phyloP scores from a whole-genome alignment of 2,329 filamentous ascomycete genomes.

The Rhexocercosporidium sp. region DNA sequence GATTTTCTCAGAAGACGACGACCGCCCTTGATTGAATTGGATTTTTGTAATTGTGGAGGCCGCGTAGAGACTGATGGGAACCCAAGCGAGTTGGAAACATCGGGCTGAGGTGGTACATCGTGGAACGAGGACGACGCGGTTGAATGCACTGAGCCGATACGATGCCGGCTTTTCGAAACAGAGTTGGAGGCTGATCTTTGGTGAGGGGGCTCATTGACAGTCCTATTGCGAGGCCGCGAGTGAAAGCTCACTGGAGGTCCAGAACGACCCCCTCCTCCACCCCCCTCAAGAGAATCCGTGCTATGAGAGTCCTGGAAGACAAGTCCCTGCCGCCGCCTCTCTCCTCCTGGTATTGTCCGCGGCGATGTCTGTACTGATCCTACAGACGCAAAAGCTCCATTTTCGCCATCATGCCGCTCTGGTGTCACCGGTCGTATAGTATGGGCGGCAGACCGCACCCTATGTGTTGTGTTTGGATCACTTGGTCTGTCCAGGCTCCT shows the following conservation, averaged over 20 bases:
- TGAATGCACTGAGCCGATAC: slow-evolving; percentile 74
- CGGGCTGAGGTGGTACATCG: slow-evolving; percentile 48
- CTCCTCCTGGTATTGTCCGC: slow-evolving; percentile 51
- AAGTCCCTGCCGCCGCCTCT: slow-evolving; percentile 60
- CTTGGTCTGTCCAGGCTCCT: slow-evolving; percentile 35
- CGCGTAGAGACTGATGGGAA: slow-evolving; percentile 48
- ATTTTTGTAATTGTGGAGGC: slow-evolving; percentile 40
- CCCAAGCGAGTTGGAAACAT: slow-evolving; percentile 45
- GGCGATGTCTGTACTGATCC: slow-evolving; percentile 53
- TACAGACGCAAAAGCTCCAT: slow-evolving; percentile 23
- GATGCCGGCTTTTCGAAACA: slow-evolving; percentile 58
- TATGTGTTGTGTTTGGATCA: slow-evolving; percentile 33
- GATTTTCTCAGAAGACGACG: slow-evolving; percentile 61
- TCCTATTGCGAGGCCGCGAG: slow-evolving; percentile 54
- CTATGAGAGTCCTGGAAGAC: slow-evolving; percentile 66
- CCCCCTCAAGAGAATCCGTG: slow-evolving; percentile 37
- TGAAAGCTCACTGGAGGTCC: slow-evolving; percentile 40
- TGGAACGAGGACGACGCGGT: slow-evolving; percentile 59
- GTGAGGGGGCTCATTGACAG: slow-evolving; percentile 49
- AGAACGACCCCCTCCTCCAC: slow-evolving; percentile 17
- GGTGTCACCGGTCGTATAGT: slow-evolving; percentile 71
- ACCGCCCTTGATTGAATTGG: slow-evolving; percentile 49
- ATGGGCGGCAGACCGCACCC: slow-evolving; percentile 41
- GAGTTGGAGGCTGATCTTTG: slow-evolving; percentile 45
- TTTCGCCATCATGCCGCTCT: slow-evolving; percentile 50